These are phyloP conservation scores for Sicyos edulis DNA, from an alignment of 306 rosid species.

Conservation along the genomic window DNA sequence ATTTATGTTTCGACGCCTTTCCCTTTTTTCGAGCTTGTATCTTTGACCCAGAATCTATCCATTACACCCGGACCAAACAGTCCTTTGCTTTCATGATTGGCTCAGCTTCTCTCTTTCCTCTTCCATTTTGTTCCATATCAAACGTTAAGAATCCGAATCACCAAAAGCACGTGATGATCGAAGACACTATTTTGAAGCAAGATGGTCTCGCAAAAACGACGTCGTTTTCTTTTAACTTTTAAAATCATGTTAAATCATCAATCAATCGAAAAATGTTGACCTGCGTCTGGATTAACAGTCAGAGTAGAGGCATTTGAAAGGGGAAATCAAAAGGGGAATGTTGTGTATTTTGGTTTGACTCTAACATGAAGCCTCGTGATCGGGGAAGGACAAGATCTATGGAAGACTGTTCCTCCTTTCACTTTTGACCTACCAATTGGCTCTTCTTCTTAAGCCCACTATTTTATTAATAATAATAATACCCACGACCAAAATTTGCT, in stretches of 20 bases:
- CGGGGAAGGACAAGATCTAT: constrained; percentile 70
- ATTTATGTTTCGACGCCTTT: too few relatives aligned
- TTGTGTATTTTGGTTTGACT: neutral
- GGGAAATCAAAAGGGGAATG: neutral
- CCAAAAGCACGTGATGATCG: constrained; percentile 15
- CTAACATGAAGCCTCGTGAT: constrained; percentile 68
- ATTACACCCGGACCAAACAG: constrained; percentile 1
- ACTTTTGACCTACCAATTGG: constrained; percentile 69
- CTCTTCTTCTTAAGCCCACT: neutral
- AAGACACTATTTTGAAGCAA: neutral
- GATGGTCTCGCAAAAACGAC: neutral
- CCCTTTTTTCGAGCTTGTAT: constrained; percentile 25
- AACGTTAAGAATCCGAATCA: constrained; percentile 14
- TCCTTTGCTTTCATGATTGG: constrained; percentile 37
- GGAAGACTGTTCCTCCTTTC: constrained; percentile 78
- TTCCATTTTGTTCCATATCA: neutral
- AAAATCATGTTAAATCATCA: too few relatives aligned
- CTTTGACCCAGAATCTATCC: constrained; percentile 26
- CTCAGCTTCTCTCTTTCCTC: constrained; percentile 8
- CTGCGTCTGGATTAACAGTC: neutral
- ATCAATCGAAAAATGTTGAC: neutral
- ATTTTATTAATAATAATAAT: neutral
- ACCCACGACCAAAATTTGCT: neutral
- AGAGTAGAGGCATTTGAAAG: neutral
- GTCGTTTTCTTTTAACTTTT: neutral